Evolutionary conservation across 805 yeast species (phyloP), one percentile per base, ranked within the genome.

Genomic region (Lipomyces sp.): DNA sequence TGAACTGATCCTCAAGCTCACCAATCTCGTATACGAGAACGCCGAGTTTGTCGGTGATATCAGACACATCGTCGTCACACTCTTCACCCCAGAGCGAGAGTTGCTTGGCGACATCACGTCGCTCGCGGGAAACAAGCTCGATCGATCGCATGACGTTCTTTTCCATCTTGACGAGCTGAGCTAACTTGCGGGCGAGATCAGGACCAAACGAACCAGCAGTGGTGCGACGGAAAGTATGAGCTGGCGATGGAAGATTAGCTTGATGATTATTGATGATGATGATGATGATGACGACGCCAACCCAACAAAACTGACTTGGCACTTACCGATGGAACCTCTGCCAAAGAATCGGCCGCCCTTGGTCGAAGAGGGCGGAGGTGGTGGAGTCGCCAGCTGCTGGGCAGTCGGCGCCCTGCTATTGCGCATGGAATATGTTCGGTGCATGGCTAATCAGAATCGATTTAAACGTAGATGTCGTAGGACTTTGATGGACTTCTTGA

Each of bases 391-490:
- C 80, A 94, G 81, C 81, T 94, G 97, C 72, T 97, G 86, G 67
- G 98, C 98, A 65, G 99, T 93, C 69, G 99, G 99, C 51, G 98
- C 98, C 81, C 97, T 90, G 64, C 89, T 80, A 75, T 92, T 88
- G 86, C 99, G 92, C 81, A 94, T 85, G 45, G 99, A 94, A 82
- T 95, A 95, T 60, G 99, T 94, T 88, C 98, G 90, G 85, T 94
- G 98, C 99, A 95, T 95, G 24, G 53, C 53, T 65, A 39, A n/a
- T 29, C 35, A 51, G 54, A 11, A 10, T 51, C 34, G 54, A 51
- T 3, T 51, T 51, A 33, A 10, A 18, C 6, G 24, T 42, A 4
- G 24, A 4, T n/a, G 48, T 24, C 24, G 24, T n/a, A 42, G 48
- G 48, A 6, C 18, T 15, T 42, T 15, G 18, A 6, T 15, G 18